Base-by-base conservation (phyloP, 2,329 filamentous ascomycete species). In the Ambrosiella beaveri region DNA sequence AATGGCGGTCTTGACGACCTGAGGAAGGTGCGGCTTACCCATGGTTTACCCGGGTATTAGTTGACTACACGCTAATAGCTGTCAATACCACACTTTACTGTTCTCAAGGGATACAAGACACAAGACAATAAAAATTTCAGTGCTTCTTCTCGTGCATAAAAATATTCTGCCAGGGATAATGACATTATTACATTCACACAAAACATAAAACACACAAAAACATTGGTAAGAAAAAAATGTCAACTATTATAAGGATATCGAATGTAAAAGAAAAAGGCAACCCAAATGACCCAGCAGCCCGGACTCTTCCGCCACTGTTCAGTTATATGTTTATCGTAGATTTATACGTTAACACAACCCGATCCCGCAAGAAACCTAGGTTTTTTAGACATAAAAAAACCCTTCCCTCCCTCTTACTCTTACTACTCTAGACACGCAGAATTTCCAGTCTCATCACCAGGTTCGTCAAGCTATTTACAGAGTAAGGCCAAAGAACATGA, bases 201-300 rank as follows among this genome's bases (percentile, higher is more conserved):
- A 41, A 11, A 41, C 9, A 41, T 41, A 1, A 11, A n/a, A n/a
- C 39, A 41, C 44, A 15, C 11, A 15, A 12, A 47, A 47, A 47
- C n/a, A 17, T 15, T 17, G 11, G 7, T 7, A 15, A 45, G 56
- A 53, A 56, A 57, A 39, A 58, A 45, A 40, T 41, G 36, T 41
- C 57, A 58, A 50, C 39, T 60, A 57, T 56, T 59, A 54, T 27
- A 52, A 57, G 58, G 54, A 57, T 57, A 60, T 54, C 58, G 45
- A 49, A 58, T 56, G 19, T 41, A 49, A 58, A 53, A 57, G 38
- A 58, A 41, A 54, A 27, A 19, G 41, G 50, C 57, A 58, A 54
- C 38, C 41, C 54, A 53, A 52, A 52, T 56, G 54, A 59, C 17
- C 38, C 37, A 41, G n/a, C 38, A 13, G 19, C 11, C 52, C 37